Percentiles rank a stretch among this genome's conserved stretches.
Conservation (phyloP, 805 yeast genomes). For the Maudiozyma pseudohumilis region DNA sequence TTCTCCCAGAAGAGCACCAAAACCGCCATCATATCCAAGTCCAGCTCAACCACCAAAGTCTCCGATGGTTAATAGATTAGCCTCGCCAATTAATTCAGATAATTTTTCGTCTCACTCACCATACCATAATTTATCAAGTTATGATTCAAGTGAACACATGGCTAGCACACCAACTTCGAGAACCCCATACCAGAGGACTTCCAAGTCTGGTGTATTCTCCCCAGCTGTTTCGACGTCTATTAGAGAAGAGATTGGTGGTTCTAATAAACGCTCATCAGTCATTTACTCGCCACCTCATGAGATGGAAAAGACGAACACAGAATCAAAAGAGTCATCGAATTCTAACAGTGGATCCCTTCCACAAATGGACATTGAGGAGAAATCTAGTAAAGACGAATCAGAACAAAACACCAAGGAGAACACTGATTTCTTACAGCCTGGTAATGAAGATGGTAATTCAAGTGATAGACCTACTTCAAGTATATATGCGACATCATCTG, state of each 20-base stretch:
- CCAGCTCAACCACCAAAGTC: slow-evolving; percentile 33
- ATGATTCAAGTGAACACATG: not conserved
- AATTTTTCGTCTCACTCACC: slow-evolving; percentile 18
- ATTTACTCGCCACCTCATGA: not conserved
- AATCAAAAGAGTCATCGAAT: not conserved
- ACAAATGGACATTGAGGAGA: not conserved
- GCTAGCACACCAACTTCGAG: not conserved
- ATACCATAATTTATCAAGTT: slow-evolving; percentile 12
- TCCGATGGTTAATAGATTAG: slow-evolving; percentile 13
- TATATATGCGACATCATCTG: slow-evolving; percentile 19
- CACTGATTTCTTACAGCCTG: not conserved
- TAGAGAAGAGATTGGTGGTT: not conserved
- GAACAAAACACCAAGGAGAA: not conserved
- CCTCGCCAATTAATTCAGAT: slow-evolving; percentile 4
- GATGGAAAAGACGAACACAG: not conserved
- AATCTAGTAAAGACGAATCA: not conserved
- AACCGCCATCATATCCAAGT: slow-evolving; percentile 46
- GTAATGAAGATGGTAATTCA: slow-evolving; percentile 1
- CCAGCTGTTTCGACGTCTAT: not conserved
- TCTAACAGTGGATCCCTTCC: not conserved
- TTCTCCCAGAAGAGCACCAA: slow-evolving; percentile 68
- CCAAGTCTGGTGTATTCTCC: slow-evolving; percentile 1
- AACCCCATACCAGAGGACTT: not conserved
- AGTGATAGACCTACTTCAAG: slow-evolving; percentile 37
- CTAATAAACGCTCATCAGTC: not conserved